Conservation (phyloP, 2,329 filamentous ascomycete species). For the Botrytis fragariae region DNA sequence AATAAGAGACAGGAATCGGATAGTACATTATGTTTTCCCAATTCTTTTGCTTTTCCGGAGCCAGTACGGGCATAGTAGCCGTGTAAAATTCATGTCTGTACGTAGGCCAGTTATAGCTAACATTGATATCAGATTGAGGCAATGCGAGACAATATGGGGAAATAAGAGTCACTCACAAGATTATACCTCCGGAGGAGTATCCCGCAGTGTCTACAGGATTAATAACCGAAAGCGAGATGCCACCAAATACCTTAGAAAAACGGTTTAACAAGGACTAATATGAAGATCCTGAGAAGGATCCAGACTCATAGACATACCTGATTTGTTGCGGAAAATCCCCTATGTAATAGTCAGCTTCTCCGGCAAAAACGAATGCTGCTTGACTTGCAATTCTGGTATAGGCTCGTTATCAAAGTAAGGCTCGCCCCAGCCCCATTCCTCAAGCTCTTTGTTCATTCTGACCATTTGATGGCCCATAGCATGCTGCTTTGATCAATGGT, state of each 20-base stretch:
- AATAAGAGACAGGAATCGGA: neutral
- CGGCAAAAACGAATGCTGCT: neutral
- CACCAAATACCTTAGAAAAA: neutral
- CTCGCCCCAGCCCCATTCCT: neutral
- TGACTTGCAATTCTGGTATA: conserved; percentile 8
- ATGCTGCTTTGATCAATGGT: neutral
- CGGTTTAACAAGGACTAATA: neutral
- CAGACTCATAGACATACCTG: neutral
- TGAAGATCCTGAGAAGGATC: neutral
- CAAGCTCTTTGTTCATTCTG: neutral
- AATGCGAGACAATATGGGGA: neutral
- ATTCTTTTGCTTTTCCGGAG: neutral
- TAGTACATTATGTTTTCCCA: neutral
- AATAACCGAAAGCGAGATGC: neutral
- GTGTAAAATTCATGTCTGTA: neutral
- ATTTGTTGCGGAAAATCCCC: conserved; percentile 1
- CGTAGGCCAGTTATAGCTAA: conserved; percentile 1
- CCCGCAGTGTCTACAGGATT: neutral
- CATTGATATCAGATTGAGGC: neutral
- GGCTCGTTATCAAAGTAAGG: conserved; percentile 4
- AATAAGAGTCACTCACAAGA: neutral
- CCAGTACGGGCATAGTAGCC: neutral
- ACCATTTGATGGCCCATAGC: neutral
- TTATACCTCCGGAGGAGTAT: neutral
- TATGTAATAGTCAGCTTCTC: neutral